Evolutionary conservation across 768 basidiomycete genomes (phyloP).

Genomic region (Tulasnella sp.): DNA sequence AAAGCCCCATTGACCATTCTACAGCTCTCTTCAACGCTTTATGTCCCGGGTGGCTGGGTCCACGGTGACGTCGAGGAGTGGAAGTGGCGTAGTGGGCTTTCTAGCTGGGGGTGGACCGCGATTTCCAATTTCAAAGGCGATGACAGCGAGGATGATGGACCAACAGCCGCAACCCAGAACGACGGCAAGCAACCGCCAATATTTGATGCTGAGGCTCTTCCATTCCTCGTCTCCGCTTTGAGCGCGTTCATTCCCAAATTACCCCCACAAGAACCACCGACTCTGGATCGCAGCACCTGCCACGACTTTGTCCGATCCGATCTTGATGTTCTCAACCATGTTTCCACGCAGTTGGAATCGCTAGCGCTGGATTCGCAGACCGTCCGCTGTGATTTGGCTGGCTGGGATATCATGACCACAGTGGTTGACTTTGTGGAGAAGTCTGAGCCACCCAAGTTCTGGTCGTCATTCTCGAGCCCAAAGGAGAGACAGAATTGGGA

Average conservation of each 20-base stretch:
- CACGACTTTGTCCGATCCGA: conserved; percentile 44
- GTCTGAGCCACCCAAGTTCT: conserved; percentile 63
- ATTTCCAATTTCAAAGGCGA: conserved; percentile 61
- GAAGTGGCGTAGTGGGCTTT: conserved; percentile 59
- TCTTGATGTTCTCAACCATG: conserved; percentile 68
- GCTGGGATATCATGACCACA: conserved; percentile 55
- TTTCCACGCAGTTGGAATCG: conserved; percentile 71
- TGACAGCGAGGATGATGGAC: conserved; percentile 51
- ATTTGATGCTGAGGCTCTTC: conserved; percentile 60
- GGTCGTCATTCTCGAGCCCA: conserved; percentile 45
- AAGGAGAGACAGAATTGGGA: conserved; percentile 56
- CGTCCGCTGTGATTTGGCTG: conserved; percentile 66
- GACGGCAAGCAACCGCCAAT: conserved; percentile 42
- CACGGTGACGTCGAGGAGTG: conserved; percentile 51
- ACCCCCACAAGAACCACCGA: conserved; percentile 44
- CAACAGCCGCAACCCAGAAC: background rate
- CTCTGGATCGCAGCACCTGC: conserved; percentile 30
- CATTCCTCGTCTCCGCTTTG: conserved; percentile 58
- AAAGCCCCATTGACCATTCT: conserved; percentile 68
- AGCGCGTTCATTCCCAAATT: conserved; percentile 59
- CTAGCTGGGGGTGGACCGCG: conserved; percentile 74
- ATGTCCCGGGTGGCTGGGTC: conserved; percentile 69
- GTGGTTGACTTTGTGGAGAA: conserved; percentile 71
- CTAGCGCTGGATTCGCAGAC: conserved; percentile 75
- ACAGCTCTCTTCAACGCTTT: conserved; percentile 62